phyloP scores from a whole-genome alignment of 2,329 filamentous ascomycete genomes.

The Monilinia aucupariae region DNA sequence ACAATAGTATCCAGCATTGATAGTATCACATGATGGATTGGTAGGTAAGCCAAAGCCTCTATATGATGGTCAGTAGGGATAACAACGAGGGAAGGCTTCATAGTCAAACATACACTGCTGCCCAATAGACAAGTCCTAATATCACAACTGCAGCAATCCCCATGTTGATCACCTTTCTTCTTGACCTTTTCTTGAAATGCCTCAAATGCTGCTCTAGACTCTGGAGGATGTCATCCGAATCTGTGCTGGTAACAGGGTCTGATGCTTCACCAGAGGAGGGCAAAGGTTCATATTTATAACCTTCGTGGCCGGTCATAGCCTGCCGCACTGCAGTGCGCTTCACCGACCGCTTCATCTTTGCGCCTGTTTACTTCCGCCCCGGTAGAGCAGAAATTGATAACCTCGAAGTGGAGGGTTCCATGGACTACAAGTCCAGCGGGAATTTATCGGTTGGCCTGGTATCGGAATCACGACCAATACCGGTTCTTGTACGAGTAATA shows the following conservation, averaged over 20 bases:
- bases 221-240: slow-evolving; percentile 16
- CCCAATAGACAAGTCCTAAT: slow-evolving; percentile 27
- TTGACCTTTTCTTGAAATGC: slow-evolving; percentile 23
- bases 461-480: neutral
- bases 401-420: neutral
- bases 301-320: neutral
- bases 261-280: slow-evolving; percentile 8
- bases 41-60: slow-evolving; percentile 21
- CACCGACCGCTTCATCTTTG: slow-evolving; percentile 20
- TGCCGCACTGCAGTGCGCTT: slow-evolving; percentile 4
- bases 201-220: slow-evolving; percentile 23
- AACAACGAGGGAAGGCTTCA: neutral
- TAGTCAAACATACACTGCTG: slow-evolving; percentile 23
- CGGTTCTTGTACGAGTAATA: neutral
- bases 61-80: slow-evolving; percentile 12
- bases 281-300: slow-evolving; percentile 27
- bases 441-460: neutral
- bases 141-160: slow-evolving; percentile 20
- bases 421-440: neutral
- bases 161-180: slow-evolving; percentile 20
- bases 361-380: neutral
- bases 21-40: slow-evolving; percentile 30
- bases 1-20: slow-evolving; percentile 33
- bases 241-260: slow-evolving; percentile 14
- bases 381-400: neutral